Evolutionary conservation across 306 rosid species (phyloP).

Genomic region (Rosa persica): DNA sequence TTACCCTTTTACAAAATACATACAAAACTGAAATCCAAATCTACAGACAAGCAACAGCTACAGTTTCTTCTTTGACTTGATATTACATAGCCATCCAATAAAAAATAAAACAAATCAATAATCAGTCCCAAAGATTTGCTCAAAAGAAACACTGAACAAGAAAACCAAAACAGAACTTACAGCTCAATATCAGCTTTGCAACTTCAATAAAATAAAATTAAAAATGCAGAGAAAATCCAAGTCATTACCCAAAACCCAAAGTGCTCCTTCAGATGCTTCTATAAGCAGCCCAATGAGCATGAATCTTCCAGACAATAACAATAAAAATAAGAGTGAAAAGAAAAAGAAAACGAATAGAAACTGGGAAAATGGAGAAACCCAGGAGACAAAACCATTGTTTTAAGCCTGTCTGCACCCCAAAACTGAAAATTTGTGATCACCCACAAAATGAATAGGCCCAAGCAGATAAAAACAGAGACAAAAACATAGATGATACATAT

Average conservation of each 20-base stretch:
- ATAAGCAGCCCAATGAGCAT: slow-evolving; percentile 44
- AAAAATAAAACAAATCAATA: slow-evolving; percentile 17
- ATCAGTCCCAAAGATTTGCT: slow-evolving; percentile 23
- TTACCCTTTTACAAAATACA: slow-evolving; percentile 8
- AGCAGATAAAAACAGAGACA: slow-evolving; percentile 41
- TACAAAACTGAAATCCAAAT: slow-evolving; percentile 9
- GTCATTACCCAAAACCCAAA: slow-evolving; percentile 25
- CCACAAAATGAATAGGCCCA: slow-evolving; percentile 40
- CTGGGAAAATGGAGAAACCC: slow-evolving; percentile 51
- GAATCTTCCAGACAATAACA: slow-evolving; percentile 27
- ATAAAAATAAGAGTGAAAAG: background rate
- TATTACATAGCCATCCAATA: slow-evolving; percentile 25
- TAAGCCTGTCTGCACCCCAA: slow-evolving; percentile 26
- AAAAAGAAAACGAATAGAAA: slow-evolving; percentile 18
- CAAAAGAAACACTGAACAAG: slow-evolving; percentile 16
- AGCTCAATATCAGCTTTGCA: slow-evolving; percentile 27
- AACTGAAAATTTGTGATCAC: slow-evolving; percentile 37
- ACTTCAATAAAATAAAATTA: slow-evolving; percentile 6
- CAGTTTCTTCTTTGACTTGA: slow-evolving; percentile 27
- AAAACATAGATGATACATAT: slow-evolving; percentile 14
- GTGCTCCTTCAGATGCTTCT: slow-evolving; percentile 29
- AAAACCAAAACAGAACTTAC: slow-evolving; percentile 29
- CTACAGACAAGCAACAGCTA: slow-evolving; percentile 14
- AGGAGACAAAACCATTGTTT: slow-evolving; percentile 55
- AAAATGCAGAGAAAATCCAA: slow-evolving; percentile 41